Evolutionary conservation across 2,329 filamentous ascomycete genomes (phyloP), one percentile per base, ranked within the genome.

Genomic region (Trichoderma asperellum): DNA sequence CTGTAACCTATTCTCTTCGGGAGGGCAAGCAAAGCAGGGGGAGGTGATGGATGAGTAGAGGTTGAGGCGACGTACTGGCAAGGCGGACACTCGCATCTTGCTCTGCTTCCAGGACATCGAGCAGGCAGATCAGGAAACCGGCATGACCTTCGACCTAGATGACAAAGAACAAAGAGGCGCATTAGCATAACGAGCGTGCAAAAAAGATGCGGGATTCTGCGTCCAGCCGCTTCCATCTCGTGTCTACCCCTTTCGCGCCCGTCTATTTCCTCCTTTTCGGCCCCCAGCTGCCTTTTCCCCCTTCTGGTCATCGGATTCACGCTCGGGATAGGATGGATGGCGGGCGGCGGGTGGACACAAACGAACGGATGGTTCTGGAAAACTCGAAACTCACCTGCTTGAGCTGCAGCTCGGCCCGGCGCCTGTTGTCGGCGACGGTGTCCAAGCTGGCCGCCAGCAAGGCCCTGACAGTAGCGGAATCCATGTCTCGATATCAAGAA

Each of bases 51-150:
- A 43, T 43, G 5, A 37, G 37, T 29, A 60, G 64, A 63, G 72
- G 72, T 67, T 71, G 69, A 68, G 70, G 74, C 55, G 74, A 84
- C 90, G 77, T 91, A 98, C 95, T 93, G 71, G 95, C 95, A 69
- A 97, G 87, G 77, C 94, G 91, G 74, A 97, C 89, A 72, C 91
- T 91, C 76, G 89, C 86, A 75, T 97, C 92, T 82, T 94, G 92
- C 82, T 99, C 96, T 71, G 88, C 87, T 83, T 96, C 91, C 75
- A 98, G 85, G 77, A 99, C 94, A 79, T 96, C 93, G 76, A 97
- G 86, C 72, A 98, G 89, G 75, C 93, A 92, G 81, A 96, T 92
- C 79, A 92, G 91, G 81, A 99, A 98, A 73, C 94, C 94, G 71
- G 92, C 86, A 81, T 94, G 91, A 75, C 93, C 90, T 84, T 98